Evolutionary conservation across 129 eudicot genomes (phyloP).

Genomic region (Flaveria sonorensis): DNA sequence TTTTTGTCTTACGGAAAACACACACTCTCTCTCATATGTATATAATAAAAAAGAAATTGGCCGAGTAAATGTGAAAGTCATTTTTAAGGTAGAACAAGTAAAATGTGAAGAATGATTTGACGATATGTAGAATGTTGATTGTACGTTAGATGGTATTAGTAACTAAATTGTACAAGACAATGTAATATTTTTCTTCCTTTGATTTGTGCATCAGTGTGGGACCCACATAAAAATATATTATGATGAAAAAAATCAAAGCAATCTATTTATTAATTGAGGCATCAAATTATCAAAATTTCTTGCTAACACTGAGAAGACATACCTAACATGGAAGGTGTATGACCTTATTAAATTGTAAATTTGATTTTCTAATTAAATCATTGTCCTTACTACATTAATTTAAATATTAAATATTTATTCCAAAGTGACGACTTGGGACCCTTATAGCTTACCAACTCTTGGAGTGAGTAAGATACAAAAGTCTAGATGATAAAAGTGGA

Average conservation of each 20-base stretch:
- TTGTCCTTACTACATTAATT: conserved; percentile 31
- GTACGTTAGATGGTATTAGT: not conserved
- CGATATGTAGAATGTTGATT: no score
- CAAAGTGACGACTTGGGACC: conserved; percentile 23
- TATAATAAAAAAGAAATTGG: no score
- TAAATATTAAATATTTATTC: not conserved
- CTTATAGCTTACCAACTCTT: conserved; percentile 26
- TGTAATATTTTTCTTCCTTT: conserved; percentile 8
- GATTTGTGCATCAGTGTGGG: conserved; percentile 18
- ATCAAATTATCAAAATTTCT: conserved; percentile 22
- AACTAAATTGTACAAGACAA: conserved; percentile 7
- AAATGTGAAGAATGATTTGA: no score
- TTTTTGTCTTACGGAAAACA: no score
- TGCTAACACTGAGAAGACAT: conserved; percentile 35
- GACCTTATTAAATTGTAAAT: conserved; percentile 14
- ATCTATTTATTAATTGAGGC: not conserved
- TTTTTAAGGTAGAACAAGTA: no score
- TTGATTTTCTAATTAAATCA: conserved; percentile 4
- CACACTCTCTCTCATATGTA: no score
- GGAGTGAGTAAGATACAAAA: not conserved
- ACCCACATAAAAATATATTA: conserved; percentile 15
- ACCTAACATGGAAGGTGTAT: conserved; percentile 41
- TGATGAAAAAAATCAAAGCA: conserved; percentile 7
- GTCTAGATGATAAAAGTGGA: not conserved
- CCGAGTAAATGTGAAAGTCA: no score